Base-by-base conservation (phyloP, 805 yeast species). In the Myxozyma mucilagina region DNA sequence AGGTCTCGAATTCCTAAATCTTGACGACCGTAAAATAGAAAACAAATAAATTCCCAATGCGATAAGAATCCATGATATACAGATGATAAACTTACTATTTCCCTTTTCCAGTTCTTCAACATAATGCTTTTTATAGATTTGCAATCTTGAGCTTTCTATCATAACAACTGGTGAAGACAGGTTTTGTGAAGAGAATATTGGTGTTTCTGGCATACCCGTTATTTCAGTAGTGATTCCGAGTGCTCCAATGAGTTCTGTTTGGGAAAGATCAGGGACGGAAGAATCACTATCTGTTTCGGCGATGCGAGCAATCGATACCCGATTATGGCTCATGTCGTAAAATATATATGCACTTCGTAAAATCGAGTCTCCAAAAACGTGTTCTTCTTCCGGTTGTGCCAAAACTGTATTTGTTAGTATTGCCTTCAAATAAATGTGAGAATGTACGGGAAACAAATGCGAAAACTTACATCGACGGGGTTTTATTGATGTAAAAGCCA, bases 271-370 rank as follows among this genome's bases (percentile, higher is more conserved):
- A 9, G 49, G 31, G n/a, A 31, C 20, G 7, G 55, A 14, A 13
- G 16, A 4, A 8, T 24, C 5, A n/a, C 43, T 3, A n/a, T 29
- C 16, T n/a, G 43, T n/a, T 11, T 13, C 35, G 6, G 57, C 43
- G 24, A 38, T 29, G 32, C 57, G 43, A 11, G 59, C 54, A 32
- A 53, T 34, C 24, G 57, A 57, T 13, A 57, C 38, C 6, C 47
- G 31, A 6, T 32, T 39, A 53, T 57, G 44, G 8, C 34, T 35
- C 44, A 42, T 42, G 39, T 56, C 54, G 31, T 59, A 62, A 8
- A 59, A 41, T 14, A 62, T 24, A 38, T 62, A 62, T n/a, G 63
- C 66, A 7, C 34, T 59, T 7, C 66, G 57, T 5, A 62, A 39
- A 31, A 62, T 52, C 16, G 63, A 47, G 38, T 59, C 63, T 16